Base-by-base conservation (phyloP, 129 eudicot genomes). In the Flaveria ramosissima region DNA sequence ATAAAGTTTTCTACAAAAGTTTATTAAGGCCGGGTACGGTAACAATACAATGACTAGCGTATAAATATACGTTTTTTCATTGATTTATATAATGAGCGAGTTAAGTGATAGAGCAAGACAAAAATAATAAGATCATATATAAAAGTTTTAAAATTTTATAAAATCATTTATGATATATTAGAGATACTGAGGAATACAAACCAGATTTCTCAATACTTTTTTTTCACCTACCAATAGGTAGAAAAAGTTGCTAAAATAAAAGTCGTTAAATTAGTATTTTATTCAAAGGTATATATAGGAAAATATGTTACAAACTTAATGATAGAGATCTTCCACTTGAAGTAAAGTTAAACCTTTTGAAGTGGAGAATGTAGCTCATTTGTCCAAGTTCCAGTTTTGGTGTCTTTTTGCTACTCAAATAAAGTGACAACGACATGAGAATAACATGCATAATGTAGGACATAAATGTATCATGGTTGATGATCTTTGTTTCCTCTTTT, bases 311-410 rank as follows among this genome's bases (percentile, higher is more conserved):
- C n/a, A 23, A 32, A 24, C 15, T 50, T 51, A 6, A 66, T 50
- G 7, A 15, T 14, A 50, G 72, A 61, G 72, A 39, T 46, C 72
- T 78, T 71, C 66, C 52, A 23, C 66, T 47, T 17, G 72, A 78
- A 71, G 72, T 71, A 78, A 70, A 61, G 63, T 71, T 78, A 6
- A 70, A 46, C 77, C 30, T 78, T 70, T 70, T 15, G 36, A 70
- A 78, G 82, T 78, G 82, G 82, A 78, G 63, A 78, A 78, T 78
- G 77, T 71, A 71, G 72, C 45, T 71, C 67, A 79, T 32, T 32
- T 36, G 77, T 72, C 77, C 77, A 62, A 47, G 70, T 48, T 72
- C 72, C 83, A 71, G 46, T 72, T 71, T 78, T 78, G 45, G 77
- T 78, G 53, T 70, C 69, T 61, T 39, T 48, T 71, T 36, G 47